phyloP scores from a whole-genome alignment of 306 rosid species.

The Prunus padus region DNA sequence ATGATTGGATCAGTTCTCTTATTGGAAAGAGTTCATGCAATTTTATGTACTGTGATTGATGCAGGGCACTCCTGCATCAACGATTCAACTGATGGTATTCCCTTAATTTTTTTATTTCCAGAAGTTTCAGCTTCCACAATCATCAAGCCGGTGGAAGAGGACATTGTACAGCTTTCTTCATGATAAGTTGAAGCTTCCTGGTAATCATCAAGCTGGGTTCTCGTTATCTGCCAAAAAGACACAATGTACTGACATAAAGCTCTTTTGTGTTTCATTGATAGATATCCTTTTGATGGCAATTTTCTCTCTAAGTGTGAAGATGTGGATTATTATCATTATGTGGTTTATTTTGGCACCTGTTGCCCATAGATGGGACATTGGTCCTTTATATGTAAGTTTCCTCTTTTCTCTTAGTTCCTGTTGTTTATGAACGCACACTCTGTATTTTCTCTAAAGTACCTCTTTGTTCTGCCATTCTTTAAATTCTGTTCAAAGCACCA shows the following conservation, averaged over 20 bases:
- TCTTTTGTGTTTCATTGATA: slow-evolving; percentile 40
- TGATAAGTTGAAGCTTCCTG: slow-evolving; percentile 88
- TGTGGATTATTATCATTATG: slow-evolving; percentile 63
- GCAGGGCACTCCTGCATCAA: too few relatives aligned
- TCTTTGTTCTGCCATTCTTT: background rate
- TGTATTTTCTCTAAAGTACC: background rate
- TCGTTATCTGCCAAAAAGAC: slow-evolving; percentile 9
- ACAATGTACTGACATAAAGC: slow-evolving; percentile 32
- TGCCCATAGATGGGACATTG: slow-evolving; percentile 82
- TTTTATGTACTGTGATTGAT: slow-evolving; percentile 4
- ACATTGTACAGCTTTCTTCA: slow-evolving; percentile 67
- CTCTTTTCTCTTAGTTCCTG: slow-evolving; percentile 1
- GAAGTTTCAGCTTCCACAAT: slow-evolving; percentile 86
- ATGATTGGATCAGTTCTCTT: slow-evolving; percentile 20
- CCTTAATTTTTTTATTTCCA: slow-evolving; percentile 33
- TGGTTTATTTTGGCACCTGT: slow-evolving; percentile 93
- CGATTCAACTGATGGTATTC: slow-evolving; percentile 17
- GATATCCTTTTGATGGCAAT: slow-evolving; percentile 87
- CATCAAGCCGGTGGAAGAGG: slow-evolving; percentile 85
- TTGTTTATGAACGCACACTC: slow-evolving; percentile 12
- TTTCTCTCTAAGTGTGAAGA: slow-evolving; percentile 80
- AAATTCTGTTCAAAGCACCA: background rate
- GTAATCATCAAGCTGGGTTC: slow-evolving; percentile 37
- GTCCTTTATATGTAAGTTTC: slow-evolving; percentile 82
- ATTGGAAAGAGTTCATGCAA: slow-evolving; percentile 12